Evolutionary conservation across 345 rosid genomes (phyloP).

Genomic region (Heritiera fomes): DNA sequence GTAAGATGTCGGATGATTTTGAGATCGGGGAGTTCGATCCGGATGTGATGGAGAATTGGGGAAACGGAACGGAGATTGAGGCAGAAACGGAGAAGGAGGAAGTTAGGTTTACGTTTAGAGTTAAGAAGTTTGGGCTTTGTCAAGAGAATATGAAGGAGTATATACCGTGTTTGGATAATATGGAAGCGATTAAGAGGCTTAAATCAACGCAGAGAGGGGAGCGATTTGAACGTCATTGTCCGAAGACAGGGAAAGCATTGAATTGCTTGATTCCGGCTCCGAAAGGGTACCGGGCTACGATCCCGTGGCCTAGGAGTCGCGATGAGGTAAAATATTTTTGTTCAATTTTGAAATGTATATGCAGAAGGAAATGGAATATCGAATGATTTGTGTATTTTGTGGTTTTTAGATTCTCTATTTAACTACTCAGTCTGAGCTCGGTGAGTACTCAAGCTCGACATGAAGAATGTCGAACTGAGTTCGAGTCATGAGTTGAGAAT

Average conservation of each 20-base stretch:
- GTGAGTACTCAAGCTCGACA: not conserved
- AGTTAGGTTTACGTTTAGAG: slow-evolving; percentile 28
- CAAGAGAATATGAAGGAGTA: slow-evolving; percentile 63
- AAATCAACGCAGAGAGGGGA: slow-evolving; percentile 79
- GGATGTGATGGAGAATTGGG: slow-evolving; percentile 53
- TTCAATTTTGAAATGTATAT: not conserved
- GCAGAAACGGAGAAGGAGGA: slow-evolving; percentile 25
- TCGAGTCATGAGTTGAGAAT: not conserved
- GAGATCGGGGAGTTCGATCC: slow-evolving; percentile 82
- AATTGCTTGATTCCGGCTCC: slow-evolving; percentile 85
- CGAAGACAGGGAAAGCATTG: slow-evolving; percentile 55
- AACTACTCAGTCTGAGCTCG: not conserved
- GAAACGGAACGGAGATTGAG: slow-evolving; percentile 39
- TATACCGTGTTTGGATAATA: slow-evolving; percentile 90
- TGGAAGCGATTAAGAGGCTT: slow-evolving; percentile 57
- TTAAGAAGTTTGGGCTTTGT: slow-evolving; percentile 52
- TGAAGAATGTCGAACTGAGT: not conserved
- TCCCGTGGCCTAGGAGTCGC: slow-evolving; percentile 95
- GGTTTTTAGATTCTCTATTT: not conserved
- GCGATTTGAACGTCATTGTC: slow-evolving; percentile 83
- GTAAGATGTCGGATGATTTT: slow-evolving; percentile 80
- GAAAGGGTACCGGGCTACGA: slow-evolving; percentile 60
- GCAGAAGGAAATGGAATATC: not conserved
- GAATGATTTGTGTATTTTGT: not conserved
- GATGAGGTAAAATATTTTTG: slow-evolving; percentile 57